Conservation (phyloP, 129 eudicot species). For the Pittosporum tobira region DNA sequence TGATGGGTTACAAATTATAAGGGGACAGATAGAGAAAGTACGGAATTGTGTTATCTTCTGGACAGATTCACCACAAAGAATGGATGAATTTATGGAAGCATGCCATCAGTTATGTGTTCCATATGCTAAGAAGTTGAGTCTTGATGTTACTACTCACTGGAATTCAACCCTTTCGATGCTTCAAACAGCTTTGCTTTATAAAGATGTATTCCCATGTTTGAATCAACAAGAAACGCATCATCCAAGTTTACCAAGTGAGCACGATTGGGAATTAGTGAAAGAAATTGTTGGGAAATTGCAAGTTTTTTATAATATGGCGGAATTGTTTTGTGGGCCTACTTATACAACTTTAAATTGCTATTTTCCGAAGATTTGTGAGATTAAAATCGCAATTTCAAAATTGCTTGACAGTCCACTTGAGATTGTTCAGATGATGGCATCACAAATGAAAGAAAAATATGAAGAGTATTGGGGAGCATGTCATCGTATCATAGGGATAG, state of each 20-base stretch:
- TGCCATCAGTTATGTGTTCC: constrained; percentile 4
- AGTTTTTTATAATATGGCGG: constrained; percentile 8
- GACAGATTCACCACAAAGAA: constrained; percentile 3
- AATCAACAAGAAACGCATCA: background rate
- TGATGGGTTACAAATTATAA: constrained; percentile 9
- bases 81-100: constrained; percentile 6
- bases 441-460: constrained; percentile 7
- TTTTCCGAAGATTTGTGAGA: constrained; percentile 11
- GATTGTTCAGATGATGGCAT: background rate
- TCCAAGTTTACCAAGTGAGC: constrained; percentile 5
- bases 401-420: background rate
- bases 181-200: constrained; percentile 4
- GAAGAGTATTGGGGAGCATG: constrained; percentile 15
- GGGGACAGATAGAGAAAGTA: constrained; percentile 1
- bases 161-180: constrained; percentile 20
- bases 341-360: constrained; percentile 11
- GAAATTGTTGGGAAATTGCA: constrained; percentile 10
- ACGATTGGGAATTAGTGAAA: constrained; percentile 12
- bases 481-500: constrained; percentile 8
- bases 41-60: constrained; percentile 10
- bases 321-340: background rate
- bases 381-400: constrained; percentile 3
- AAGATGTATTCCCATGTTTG: constrained; percentile 9
- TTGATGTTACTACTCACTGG: constrained; percentile 2
- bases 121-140: background rate